These are phyloP conservation scores for Fraxinus pennsylvanica DNA, from an alignment of 257 asterid species.

Conservation along the genomic window DNA sequence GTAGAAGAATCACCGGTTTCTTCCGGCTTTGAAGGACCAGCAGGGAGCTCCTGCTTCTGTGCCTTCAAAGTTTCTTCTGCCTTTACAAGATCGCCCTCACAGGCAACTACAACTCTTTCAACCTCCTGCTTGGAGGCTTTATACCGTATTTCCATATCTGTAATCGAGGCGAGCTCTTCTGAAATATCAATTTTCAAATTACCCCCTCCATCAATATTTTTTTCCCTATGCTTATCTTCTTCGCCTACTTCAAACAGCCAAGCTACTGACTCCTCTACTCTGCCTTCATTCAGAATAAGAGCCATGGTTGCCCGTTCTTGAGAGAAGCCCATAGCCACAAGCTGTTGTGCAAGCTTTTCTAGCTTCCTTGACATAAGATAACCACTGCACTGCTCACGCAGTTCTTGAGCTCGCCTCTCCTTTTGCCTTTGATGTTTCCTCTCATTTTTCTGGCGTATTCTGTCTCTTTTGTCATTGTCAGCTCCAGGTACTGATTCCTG, in stretches of 20 bases:
- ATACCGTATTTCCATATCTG: constrained; percentile 58
- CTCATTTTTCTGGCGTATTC: constrained; percentile 79
- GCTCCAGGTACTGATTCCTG: constrained; percentile 57
- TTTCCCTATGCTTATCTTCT: constrained; percentile 48
- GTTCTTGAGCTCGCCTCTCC: constrained; percentile 79
- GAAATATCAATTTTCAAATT: constrained; percentile 69
- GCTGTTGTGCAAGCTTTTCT: constrained; percentile 65
- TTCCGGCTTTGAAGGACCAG: constrained; percentile 50
- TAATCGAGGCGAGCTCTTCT: constrained; percentile 63
- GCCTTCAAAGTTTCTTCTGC: constrained; percentile 60
- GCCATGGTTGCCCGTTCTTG: constrained; percentile 76
- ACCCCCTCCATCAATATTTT: constrained; percentile 42
- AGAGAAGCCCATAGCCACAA: constrained; percentile 79
- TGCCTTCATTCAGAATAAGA: constrained; percentile 75
- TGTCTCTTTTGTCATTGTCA: constrained; percentile 71
- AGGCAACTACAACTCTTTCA: constrained; percentile 60
- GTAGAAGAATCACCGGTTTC: constrained; percentile 48
- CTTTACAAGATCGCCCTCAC: constrained; percentile 75
- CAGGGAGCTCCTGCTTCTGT: constrained; percentile 64
- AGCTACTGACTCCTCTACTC: constrained; percentile 72
- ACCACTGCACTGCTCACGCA: constrained; percentile 72
- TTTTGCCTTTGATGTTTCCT: constrained; percentile 81
- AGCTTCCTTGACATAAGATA: constrained; percentile 79
- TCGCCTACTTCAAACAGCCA: constrained; percentile 73
- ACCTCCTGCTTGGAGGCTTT: constrained; percentile 75